Conservation (phyloP, 2,329 filamentous ascomycete genomes). For the Lachnellula willkommii region DNA sequence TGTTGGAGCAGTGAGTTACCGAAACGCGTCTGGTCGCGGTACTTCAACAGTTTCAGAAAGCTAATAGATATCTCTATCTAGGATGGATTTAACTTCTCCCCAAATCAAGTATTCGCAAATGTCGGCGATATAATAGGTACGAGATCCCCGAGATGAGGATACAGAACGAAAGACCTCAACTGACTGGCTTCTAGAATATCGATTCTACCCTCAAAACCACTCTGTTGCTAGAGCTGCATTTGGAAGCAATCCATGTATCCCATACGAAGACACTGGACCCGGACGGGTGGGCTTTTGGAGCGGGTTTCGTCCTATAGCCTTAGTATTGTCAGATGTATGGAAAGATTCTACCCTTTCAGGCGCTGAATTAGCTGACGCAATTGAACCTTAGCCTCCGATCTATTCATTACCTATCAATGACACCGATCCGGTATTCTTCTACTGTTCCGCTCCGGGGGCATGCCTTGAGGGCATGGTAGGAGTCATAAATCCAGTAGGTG, state of each 20-base stretch:
- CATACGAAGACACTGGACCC: conserved; percentile 48
- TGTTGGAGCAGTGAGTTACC: conserved; percentile 29
- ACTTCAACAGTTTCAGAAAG: not conserved
- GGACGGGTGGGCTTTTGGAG: conserved; percentile 50
- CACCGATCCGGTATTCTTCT: conserved; percentile 61
- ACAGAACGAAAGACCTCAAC: not conserved
- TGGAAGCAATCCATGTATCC: conserved; percentile 52
- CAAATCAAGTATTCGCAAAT: conserved; percentile 33
- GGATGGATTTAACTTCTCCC: conserved; percentile 31
- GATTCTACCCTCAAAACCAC: conserved; percentile 59
- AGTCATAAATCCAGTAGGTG: conserved; percentile 61
- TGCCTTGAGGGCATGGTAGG: conserved; percentile 71
- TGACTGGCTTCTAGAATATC: conserved; percentile 37
- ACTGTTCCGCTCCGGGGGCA: conserved; percentile 62
- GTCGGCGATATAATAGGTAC: conserved; percentile 45
- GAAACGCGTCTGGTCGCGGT: not conserved
- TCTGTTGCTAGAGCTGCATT: conserved; percentile 59
- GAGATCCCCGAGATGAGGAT: conserved; percentile 7
- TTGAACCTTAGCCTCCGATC: conserved; percentile 31
- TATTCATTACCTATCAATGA: conserved; percentile 49
- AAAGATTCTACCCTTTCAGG: not conserved
- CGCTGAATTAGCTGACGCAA: conserved; percentile 1
- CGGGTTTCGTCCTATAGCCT: conserved; percentile 42
- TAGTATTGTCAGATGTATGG: conserved; percentile 38
- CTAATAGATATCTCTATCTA: conserved; percentile 8